Conservation (phyloP, 164 flowering plant genomes). For the Magnolia changhungtana region DNA sequence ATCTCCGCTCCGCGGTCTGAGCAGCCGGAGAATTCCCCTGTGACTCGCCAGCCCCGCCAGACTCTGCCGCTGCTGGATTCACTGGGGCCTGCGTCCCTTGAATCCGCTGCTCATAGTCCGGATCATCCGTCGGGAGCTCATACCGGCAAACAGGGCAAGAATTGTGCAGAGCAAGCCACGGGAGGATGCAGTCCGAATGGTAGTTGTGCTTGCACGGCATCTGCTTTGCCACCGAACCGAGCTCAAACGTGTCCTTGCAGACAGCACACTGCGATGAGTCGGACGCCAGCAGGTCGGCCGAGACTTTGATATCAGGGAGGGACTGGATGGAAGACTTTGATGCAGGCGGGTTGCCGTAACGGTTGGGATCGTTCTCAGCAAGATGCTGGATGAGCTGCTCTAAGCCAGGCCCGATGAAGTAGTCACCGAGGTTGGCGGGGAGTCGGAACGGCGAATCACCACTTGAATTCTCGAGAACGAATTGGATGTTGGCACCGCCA, state of each 20-base stretch:
- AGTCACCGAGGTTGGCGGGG: slow-evolving; percentile 61
- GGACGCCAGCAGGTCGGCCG: slow-evolving; percentile 39
- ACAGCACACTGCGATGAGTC: slow-evolving; percentile 82
- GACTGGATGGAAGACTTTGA: slow-evolving; percentile 56
- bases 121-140: slow-evolving; percentile 91
- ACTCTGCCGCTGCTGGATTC: neutral
- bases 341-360: slow-evolving; percentile 89
- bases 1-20: slow-evolving; percentile 40
- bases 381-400: slow-evolving; percentile 93
- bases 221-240: slow-evolving; percentile 55
- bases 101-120: slow-evolving; percentile 56
- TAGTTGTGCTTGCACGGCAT: slow-evolving; percentile 90
- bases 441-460: slow-evolving; percentile 27
- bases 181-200: slow-evolving; percentile 74
- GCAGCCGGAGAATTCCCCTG: slow-evolving; percentile 20
- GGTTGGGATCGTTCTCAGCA: slow-evolving; percentile 88
- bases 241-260: slow-evolving; percentile 69
- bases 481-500: slow-evolving; percentile 69
- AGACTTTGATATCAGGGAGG: slow-evolving; percentile 49
- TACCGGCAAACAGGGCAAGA: slow-evolving; percentile 91
- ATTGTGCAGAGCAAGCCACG: slow-evolving; percentile 88
- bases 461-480: slow-evolving; percentile 50
- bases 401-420: slow-evolving; percentile 77
- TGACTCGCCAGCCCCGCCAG: slow-evolving; percentile 16
- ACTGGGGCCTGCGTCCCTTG: neutral